Evolutionary conservation across 1,284 basidiomycete genomes (phyloP).

Genomic region (Naganishia sp.): DNA sequence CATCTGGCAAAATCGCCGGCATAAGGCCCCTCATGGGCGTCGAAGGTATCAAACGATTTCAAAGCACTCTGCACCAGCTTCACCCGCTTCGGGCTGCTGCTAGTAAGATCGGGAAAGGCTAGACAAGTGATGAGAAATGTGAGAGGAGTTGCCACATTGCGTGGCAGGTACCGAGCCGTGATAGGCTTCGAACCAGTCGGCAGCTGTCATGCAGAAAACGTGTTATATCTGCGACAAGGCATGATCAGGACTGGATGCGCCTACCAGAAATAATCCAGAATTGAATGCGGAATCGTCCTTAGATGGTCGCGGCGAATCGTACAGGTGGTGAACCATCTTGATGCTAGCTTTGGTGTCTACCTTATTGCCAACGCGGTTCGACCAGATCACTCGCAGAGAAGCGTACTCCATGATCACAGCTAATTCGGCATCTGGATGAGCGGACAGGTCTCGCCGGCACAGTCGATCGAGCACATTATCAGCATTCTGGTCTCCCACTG

Average conservation of each 20-base stretch:
- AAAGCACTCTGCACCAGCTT: conserved; percentile 24
- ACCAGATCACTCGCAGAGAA: conserved; percentile 21
- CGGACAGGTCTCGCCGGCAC: conserved; percentile 1
- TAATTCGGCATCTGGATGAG: conserved; percentile 18
- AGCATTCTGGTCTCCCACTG: background rate
- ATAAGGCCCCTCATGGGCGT: conserved; percentile 22
- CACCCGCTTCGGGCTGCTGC: conserved; percentile 23
- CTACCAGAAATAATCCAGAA: conserved; percentile 7
- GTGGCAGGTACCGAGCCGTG: conserved; percentile 8
- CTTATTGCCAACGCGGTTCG: conserved; percentile 10
- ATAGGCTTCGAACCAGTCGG: conserved; percentile 4
- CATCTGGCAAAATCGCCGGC: conserved; percentile 5
- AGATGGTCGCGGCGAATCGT: conserved; percentile 7
- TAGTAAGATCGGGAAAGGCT: conserved; percentile 18
- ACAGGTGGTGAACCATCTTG: conserved; percentile 24
- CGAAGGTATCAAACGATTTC: conserved; percentile 21
- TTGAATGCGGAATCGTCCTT: conserved; percentile 5
- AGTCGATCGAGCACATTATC: conserved; percentile 6
- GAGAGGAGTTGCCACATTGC: conserved; percentile 17
- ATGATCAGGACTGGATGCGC: background rate
- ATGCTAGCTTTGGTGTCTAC: conserved; percentile 21
- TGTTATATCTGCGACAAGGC: background rate
- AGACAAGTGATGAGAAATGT: conserved; percentile 24
- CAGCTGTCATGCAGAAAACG: background rate
- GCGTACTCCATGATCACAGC: conserved; percentile 26